These are phyloP conservation scores for Mercurialis annua DNA, from an alignment of 345 rosid species.

Conservation along the genomic window DNA sequence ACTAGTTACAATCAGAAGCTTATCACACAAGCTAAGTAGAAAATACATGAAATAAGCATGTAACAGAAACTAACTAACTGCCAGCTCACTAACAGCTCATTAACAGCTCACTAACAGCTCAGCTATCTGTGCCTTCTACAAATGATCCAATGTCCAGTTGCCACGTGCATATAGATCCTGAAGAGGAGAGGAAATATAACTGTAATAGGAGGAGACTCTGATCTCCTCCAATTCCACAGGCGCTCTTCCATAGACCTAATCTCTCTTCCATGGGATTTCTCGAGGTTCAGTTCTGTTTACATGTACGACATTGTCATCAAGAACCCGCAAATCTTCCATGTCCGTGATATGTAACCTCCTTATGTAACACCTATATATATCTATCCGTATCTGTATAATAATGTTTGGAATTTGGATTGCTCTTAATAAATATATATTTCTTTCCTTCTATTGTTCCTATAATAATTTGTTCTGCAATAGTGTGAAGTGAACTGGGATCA, in stretches of 20 bases:
- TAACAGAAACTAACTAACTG: no score
- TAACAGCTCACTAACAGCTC: no score
- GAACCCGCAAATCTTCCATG: constrained; percentile 80
- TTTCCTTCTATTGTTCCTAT: no score
- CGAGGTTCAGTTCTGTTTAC: constrained; percentile 72
- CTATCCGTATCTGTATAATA: neutral
- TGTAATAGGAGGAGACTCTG: constrained; percentile 46
- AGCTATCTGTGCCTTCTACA: no score
- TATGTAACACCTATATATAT: neutral
- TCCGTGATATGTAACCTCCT: constrained; percentile 43
- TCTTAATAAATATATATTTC: no score
- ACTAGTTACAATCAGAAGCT: no score
- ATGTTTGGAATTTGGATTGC: neutral
- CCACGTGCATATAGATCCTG: no score
- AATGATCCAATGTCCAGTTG: no score
- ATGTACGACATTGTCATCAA: constrained; percentile 91
- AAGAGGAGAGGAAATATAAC: no score
- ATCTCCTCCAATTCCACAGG: constrained; percentile 76
- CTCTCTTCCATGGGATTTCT: constrained; percentile 82
- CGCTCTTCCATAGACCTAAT: constrained; percentile 80
- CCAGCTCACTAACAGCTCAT: no score
- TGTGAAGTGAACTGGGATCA: constrained; percentile 4
- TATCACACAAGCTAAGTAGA: no score
- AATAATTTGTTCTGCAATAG: neutral
- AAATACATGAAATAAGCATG: no score